Evolutionary conservation across 805 yeast species (phyloP).

Genomic region (Zygotorulaspora chibaensis): DNA sequence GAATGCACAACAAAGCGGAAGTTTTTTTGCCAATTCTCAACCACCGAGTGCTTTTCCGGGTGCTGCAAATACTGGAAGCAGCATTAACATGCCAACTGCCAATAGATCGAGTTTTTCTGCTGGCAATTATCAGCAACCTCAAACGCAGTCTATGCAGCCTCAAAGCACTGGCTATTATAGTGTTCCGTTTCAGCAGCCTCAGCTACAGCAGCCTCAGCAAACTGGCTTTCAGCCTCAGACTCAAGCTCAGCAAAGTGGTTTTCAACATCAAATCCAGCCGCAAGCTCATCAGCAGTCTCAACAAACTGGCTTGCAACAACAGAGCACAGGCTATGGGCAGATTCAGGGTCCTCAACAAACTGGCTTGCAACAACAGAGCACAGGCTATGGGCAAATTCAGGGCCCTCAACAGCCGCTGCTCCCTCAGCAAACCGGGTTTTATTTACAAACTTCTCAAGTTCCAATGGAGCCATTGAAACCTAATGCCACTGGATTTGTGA

Average conservation of each 20-base stretch:
- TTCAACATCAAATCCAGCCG: slow-evolving; percentile 9
- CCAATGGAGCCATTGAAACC: slow-evolving; percentile 35
- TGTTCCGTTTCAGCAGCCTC: slow-evolving; percentile 14
- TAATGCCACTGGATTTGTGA: slow-evolving; percentile 47
- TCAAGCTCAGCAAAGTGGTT: slow-evolving; percentile 21
- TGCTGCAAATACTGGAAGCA: background rate
- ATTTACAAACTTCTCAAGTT: slow-evolving; percentile 33
- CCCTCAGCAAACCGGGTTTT: slow-evolving; percentile 44
- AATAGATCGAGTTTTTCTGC: background rate
- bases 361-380: slow-evolving; percentile 10
- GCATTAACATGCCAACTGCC: background rate
- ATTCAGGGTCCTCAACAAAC: too few relatives aligned
- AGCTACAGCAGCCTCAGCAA: slow-evolving; percentile 23
- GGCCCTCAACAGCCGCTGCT: slow-evolving; percentile 32
- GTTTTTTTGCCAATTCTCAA: slow-evolving; percentile 3
- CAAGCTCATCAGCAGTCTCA: too few relatives aligned
- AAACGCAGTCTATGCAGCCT: slow-evolving; percentile 12
- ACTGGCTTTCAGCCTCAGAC: slow-evolving; percentile 29
- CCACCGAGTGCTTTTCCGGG: slow-evolving; percentile 1
- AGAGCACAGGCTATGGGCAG: slow-evolving; percentile 16
- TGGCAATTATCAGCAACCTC: slow-evolving; percentile 4
- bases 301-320: slow-evolving; percentile 7
- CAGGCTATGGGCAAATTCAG: slow-evolving; percentile 24
- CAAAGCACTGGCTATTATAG: slow-evolving; percentile 16
- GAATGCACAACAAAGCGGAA: slow-evolving; percentile 5